Base-by-base conservation (phyloP, 78 protist genomes). In the Blattamonas nauphoetae region DNA sequence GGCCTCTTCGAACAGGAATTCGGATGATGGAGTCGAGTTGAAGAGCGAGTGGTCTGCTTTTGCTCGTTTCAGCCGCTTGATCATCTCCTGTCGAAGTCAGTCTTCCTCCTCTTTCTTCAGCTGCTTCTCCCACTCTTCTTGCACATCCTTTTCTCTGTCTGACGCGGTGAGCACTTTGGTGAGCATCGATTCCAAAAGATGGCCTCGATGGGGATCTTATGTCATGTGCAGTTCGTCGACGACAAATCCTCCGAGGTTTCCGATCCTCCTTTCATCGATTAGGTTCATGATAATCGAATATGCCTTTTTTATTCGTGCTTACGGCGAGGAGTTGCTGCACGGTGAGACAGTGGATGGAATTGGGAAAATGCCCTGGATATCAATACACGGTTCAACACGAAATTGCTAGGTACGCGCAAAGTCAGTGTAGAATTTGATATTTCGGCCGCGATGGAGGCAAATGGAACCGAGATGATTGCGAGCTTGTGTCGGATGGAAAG, bases 251-350 rank as follows among this genome's bases (percentile, higher is more conserved):
- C 95, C 93, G 81, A 96, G 43, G 45, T 94, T 94, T 3, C 36
- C 42, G 5, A 45, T 1, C 0, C 90, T 1, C 4, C 89, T 45
- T 43, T 90, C 92, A 1, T 87, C 94, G 42, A 93, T 44, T 86
- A 94, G 5, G 1, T 38, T 78, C 77, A 91, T 91, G 41, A 95
- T 80, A 0, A 95, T n/a, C 3, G 42, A 43, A 81, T 89, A 88
- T 0, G 96, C 97, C 87, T 93, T 93, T 38, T 96, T 97, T 3
- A 95, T 90, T 0, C 97, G 94, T 45, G 92, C 89, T 45, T 94
- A 63, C 6, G 64, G 35, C 35, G 6, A 21, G 35, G 5, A 6
- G 5, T 6, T 6, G 64, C 64, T 6, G 6, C 64, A 6, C 5
- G 35, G 64, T 6, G 64, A 6, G 35, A 5, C 5, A 46, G 64